Evolutionary conservation across 148 eudicot species (phyloP).

Genomic region (Fallopia convolvulus): DNA sequence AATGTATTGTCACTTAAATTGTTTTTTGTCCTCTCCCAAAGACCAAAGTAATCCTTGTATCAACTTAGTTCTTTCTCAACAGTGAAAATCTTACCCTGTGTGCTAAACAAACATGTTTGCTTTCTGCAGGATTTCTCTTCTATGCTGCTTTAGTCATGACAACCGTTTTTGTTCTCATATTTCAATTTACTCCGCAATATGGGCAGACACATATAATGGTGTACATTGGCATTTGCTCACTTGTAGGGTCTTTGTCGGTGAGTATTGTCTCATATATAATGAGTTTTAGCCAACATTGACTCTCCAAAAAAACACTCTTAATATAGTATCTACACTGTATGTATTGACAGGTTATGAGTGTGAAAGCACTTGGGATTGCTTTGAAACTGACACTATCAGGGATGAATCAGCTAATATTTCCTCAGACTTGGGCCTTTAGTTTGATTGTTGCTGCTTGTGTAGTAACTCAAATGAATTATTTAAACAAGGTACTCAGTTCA

Average conservation of each 20-base stretch:
- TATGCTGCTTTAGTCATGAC: constrained; percentile 55
- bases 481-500: constrained; percentile 50
- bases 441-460: constrained; percentile 54
- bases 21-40: no score
- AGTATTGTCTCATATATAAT: constrained; percentile 13
- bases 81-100: background rate
- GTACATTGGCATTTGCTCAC: constrained; percentile 79
- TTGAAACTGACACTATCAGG: constrained; percentile 72
- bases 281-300: background rate
- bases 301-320: background rate
- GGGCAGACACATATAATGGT: constrained; percentile 78
- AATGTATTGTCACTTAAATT: background rate
- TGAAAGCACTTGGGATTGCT: constrained; percentile 78
- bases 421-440: constrained; percentile 72
- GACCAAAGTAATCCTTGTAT: background rate
- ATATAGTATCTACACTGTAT: background rate
- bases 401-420: constrained; percentile 59
- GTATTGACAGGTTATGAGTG: constrained; percentile 74
- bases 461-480: constrained; percentile 72
- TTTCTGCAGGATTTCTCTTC: constrained; percentile 56
- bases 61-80: background rate
- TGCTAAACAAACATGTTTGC: background rate
- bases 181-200: constrained; percentile 55
- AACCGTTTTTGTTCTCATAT: constrained; percentile 49
- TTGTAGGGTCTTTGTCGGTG: constrained; percentile 78